These are phyloP conservation scores for Claviceps capensis DNA, from an alignment of 2,329 filamentous ascomycete species.

Conservation along the genomic window DNA sequence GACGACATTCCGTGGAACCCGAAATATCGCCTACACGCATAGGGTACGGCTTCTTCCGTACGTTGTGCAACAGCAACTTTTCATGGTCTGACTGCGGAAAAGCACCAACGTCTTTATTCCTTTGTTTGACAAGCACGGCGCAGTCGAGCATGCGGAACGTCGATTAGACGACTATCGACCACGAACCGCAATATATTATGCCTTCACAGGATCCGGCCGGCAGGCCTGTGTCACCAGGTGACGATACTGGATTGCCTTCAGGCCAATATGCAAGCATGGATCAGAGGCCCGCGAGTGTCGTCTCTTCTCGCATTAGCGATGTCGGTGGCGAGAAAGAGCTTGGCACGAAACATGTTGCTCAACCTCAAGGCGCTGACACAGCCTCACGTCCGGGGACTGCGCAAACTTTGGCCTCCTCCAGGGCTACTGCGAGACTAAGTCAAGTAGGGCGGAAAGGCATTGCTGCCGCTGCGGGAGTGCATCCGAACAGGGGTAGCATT, in stretches of 20 bases:
- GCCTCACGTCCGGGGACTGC: slow-evolving; percentile 41
- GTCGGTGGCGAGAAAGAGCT: slow-evolving; percentile 44
- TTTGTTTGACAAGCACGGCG: neutral
- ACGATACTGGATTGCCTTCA: slow-evolving; percentile 25
- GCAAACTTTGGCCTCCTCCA: slow-evolving; percentile 30
- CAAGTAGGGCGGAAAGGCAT: slow-evolving; percentile 42
- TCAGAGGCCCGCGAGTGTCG: slow-evolving; percentile 46
- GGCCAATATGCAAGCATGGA: slow-evolving; percentile 21
- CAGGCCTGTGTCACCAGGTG: slow-evolving; percentile 22
- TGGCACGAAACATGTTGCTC: slow-evolving; percentile 20
- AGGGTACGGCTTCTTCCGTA: neutral
- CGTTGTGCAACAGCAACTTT: neutral
- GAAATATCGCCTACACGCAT: neutral
- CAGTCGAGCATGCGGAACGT: slow-evolving; percentile 9
- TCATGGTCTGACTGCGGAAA: neutral
- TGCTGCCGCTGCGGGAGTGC: slow-evolving; percentile 23
- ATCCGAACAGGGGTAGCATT: slow-evolving; percentile 30
- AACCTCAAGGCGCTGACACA: slow-evolving; percentile 26
- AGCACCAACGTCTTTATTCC: neutral
- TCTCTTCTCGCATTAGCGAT: slow-evolving; percentile 60
- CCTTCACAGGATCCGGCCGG: slow-evolving; percentile 22
- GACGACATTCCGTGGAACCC: neutral
- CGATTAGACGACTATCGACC: neutral
- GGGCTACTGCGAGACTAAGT: slow-evolving; percentile 35
- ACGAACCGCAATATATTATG: slow-evolving; percentile 16